Percentiles rank a stretch among this genome's conserved stretches.
Evolutionary conservation across 2,329 filamentous ascomycete species (phyloP).

Genomic region (Colletotrichum simmondsii): DNA sequence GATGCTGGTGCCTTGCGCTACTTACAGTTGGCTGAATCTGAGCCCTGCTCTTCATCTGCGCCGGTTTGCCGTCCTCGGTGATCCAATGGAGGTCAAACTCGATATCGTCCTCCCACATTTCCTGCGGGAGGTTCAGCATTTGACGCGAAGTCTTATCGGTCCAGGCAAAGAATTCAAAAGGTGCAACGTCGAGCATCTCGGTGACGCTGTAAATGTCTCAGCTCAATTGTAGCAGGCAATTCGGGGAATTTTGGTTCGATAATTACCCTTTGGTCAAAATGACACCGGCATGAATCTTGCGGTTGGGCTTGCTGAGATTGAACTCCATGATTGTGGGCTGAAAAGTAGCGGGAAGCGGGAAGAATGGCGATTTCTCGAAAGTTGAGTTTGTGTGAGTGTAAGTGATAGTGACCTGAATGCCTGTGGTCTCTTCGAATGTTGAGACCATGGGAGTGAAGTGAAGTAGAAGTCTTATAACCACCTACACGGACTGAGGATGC

Average conservation of each 20-base stretch:
- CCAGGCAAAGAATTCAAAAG: constrained; percentile 43
- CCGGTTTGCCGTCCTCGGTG: constrained; percentile 39
- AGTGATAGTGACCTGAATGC: background rate
- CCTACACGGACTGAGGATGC: background rate
- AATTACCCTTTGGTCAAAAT: constrained; percentile 41
- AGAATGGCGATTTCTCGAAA: too few species aligned
- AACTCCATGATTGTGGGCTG: constrained; percentile 19
- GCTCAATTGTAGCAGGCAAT: background rate
- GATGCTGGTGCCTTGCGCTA: background rate
- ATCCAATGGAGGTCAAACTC: constrained; percentile 49
- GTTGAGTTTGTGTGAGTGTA: too few species aligned
- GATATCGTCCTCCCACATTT: constrained; percentile 35
- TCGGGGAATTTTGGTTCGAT: background rate
- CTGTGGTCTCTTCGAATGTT: background rate
- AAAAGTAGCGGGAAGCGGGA: background rate
- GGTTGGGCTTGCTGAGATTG: constrained; percentile 39
- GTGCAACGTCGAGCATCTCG: constrained; percentile 48
- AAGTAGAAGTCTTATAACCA: background rate
- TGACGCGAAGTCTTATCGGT: constrained; percentile 34
- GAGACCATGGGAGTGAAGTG: too few species aligned
- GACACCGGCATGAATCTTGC: constrained; percentile 42
- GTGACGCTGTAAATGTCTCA: constrained; percentile 39
- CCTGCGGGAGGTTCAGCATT: constrained; percentile 1
- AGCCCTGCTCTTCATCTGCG: constrained; percentile 40
- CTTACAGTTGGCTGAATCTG: constrained; percentile 44